phyloP scores from a whole-genome alignment of 2,329 filamentous ascomycete species.

The Tothia fuscella region DNA sequence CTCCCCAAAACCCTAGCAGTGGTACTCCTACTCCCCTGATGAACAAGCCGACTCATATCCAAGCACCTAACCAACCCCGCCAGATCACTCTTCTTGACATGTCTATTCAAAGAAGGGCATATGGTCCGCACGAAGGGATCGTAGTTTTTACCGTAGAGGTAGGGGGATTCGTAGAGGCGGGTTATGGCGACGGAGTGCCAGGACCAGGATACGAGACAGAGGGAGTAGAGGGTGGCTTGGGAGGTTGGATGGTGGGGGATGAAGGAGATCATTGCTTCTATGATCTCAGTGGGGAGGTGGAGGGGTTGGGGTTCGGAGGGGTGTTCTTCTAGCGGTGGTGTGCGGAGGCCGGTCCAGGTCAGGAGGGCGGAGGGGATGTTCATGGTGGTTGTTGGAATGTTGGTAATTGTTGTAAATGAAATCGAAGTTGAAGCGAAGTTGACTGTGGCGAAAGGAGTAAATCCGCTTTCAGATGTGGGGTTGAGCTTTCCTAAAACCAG shows the following conservation, averaged over 20 bases:
- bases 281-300: constrained; percentile 42
- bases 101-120: constrained; percentile 38
- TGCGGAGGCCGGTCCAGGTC: too few relatives aligned
- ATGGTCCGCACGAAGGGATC: constrained; percentile 42
- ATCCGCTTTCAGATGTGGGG: too few relatives aligned
- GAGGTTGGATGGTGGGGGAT: constrained; percentile 25
- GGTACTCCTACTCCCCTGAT: constrained; percentile 45
- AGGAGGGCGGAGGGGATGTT: too few relatives aligned
- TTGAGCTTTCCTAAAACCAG: too few relatives aligned
- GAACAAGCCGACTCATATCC: constrained; percentile 43
- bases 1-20: constrained; percentile 45
- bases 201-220: constrained; percentile 29
- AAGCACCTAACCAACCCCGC: constrained; percentile 40
- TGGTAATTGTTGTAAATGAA: too few relatives aligned
- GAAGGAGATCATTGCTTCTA: constrained; percentile 38
- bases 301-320: too few relatives aligned
- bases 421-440: too few relatives aligned
- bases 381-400: too few relatives aligned
- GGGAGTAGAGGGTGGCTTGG: constrained; percentile 38
- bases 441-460: too few relatives aligned
- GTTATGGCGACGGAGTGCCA: constrained; percentile 35
- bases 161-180: constrained; percentile 41
- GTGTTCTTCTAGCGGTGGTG: too few relatives aligned
- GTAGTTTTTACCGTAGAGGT: constrained; percentile 41
- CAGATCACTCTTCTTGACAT: constrained; percentile 36